Conservation (phyloP, 2,329 filamentous ascomycete species). For the Diaporthe velutina region DNA sequence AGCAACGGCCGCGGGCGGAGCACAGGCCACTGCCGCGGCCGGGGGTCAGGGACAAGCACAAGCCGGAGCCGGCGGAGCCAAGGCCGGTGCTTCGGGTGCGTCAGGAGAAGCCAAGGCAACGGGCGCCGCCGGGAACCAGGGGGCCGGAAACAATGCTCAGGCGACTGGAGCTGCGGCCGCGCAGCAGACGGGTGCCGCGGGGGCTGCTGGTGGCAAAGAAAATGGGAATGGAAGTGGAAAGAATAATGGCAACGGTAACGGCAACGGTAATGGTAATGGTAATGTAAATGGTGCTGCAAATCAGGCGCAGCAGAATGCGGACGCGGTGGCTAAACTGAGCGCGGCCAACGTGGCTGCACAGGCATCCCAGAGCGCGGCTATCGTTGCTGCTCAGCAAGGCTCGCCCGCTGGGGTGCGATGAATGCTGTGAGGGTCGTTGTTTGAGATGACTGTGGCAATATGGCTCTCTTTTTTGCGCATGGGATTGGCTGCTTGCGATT, state of each 20-base stretch:
- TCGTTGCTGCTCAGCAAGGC: constrained; percentile 21
- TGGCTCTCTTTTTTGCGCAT: background rate
- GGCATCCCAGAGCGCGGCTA: constrained; percentile 24
- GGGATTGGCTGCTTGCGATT: background rate
- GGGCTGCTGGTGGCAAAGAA: no score
- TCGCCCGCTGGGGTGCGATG: constrained; percentile 4
- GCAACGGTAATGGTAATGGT: background rate
- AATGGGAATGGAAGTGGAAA: background rate
- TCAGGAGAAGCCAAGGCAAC: constrained; percentile 10
- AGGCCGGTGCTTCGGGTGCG: constrained; percentile 3
- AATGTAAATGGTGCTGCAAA: background rate
- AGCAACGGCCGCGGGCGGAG: background rate
- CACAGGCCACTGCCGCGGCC: background rate
- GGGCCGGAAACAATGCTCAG: background rate
- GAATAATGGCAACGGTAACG: background rate
- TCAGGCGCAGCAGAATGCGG: constrained; percentile 17
- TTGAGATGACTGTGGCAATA: no score
- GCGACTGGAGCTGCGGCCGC: background rate
- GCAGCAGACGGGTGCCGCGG: background rate
- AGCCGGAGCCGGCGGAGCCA: background rate
- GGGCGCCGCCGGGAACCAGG: background rate
- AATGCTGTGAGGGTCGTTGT: background rate
- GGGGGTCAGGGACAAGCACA: background rate
- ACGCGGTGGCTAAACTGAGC: constrained; percentile 17
- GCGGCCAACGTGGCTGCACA: constrained; percentile 11